Evolutionary conservation across 129 eudicot species (phyloP).

Genomic region (Flaveria ramosissima): DNA sequence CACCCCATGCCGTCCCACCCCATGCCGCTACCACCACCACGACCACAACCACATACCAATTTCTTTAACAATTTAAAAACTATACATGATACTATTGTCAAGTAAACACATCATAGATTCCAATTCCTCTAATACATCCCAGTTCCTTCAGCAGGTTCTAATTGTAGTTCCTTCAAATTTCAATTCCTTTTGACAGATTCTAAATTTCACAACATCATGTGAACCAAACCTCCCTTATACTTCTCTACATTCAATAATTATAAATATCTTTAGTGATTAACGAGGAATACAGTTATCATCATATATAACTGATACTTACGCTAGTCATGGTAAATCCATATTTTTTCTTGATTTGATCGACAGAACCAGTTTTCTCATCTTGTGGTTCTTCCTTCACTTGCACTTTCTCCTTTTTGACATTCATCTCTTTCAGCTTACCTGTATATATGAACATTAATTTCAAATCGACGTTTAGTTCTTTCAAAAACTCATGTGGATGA

Average conservation of each 20-base stretch:
- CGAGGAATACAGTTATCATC: not conserved
- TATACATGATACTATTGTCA: not conserved
- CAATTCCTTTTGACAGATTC: not conserved
- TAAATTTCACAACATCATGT: not conserved
- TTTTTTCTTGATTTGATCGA: constrained; percentile 94
- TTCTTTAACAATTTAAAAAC: not conserved
- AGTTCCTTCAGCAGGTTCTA: too few relatives aligned
- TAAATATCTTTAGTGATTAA: not conserved
- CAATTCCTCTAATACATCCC: not conserved
- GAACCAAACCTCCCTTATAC: not conserved
- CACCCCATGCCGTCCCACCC: not conserved
- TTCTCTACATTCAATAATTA: constrained; percentile 6
- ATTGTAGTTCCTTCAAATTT: not conserved
- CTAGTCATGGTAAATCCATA: constrained; percentile 72
- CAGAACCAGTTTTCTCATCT: constrained; percentile 66
- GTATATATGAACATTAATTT: constrained; percentile 17
- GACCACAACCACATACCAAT: not conserved
- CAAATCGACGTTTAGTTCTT: not conserved
- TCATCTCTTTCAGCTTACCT: constrained; percentile 77
- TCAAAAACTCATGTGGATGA: not conserved
- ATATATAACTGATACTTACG: constrained; percentile 44
- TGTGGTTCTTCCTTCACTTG: constrained; percentile 57
- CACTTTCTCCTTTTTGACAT: constrained; percentile 70
- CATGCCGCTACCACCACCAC: not conserved
- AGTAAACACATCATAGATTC: not conserved